Percentiles rank a stretch among this genome's conserved stretches.
These are phyloP conservation scores for Entamoeba histolytica DNA, from an alignment of 208 protist species.

Conservation along the genomic window DNA sequence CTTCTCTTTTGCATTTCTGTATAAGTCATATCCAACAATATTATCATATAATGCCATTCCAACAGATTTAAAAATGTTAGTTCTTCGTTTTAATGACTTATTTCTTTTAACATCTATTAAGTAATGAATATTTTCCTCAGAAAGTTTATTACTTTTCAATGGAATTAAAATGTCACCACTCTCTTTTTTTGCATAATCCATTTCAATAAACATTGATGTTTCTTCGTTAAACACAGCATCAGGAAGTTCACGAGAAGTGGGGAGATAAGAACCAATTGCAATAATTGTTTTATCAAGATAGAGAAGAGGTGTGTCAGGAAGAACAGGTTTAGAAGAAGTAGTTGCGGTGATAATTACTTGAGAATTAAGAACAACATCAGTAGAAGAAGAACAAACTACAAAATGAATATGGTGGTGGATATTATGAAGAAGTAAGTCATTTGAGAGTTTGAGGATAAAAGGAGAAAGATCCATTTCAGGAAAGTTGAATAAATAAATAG, in stretches of 20 bases:
- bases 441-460: neutral
- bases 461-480: neutral
- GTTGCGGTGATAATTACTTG: neutral
- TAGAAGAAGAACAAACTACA: neutral
- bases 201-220: neutral
- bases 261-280: neutral
- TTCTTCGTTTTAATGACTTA: neutral
- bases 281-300: neutral
- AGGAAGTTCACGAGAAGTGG: neutral
- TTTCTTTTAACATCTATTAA: neutral
- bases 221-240: neutral
- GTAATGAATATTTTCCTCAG: neutral
- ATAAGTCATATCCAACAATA: neutral
- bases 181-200: neutral
- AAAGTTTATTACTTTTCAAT: neutral
- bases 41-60: neutral
- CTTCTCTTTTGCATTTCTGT: neutral
- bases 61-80: neutral
- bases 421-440: neutral
- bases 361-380: neutral
- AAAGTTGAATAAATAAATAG: neutral
- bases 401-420: neutral
- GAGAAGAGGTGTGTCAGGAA: neutral
- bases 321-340: neutral
- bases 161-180: neutral